Base-by-base conservation (phyloP, 2,329 filamentous ascomycete species). In the Onygena corvina region DNA sequence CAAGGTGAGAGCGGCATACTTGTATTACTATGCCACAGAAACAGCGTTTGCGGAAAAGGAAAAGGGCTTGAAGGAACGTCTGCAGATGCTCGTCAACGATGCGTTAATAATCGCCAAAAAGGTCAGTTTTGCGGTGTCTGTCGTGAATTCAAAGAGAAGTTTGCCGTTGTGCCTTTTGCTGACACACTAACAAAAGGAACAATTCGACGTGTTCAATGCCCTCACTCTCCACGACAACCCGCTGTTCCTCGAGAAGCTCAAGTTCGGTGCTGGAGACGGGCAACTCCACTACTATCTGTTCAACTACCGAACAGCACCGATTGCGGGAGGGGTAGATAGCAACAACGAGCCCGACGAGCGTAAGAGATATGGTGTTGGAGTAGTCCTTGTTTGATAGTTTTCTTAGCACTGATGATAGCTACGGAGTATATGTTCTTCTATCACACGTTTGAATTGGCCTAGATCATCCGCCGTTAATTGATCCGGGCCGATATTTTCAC, bases 281-380 rank as follows among this genome's bases (percentile, higher is more conserved):
- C 87, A 92, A 65, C 74, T 98, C 59, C 88, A 98, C 67, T 98
- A 89, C 70, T 98, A 98, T 67, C 74, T 98, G 27, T 98, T 93
- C 76, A 98, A 98, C 70, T 98, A 95, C 73, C 81, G 87, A 50
- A 86, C 87, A 9, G 81, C 85, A 52, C 80, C 82, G n/a, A 84
- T 98, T 60, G 72, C 79, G 0, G 89, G 92, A 45, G 92, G 92
- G 18, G 81, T 96, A 36, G 81, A 95, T 64, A 76, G 76, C 60
- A 79, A 76, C 61, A 94, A 93, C 63, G 71, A 80, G 58, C 73
- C 90, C 33, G 89, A 94, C 62, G 78, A 82, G 57, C 80, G 81
- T 50, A 76, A 78, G 54, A 79, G 88, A 62, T 92, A 89, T 58
- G 90, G 92, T 1, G 81, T 98, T 52, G 92, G 92, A 33, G 78